Conservation (phyloP, 805 yeast species). For the Candida parachauliodes region DNA sequence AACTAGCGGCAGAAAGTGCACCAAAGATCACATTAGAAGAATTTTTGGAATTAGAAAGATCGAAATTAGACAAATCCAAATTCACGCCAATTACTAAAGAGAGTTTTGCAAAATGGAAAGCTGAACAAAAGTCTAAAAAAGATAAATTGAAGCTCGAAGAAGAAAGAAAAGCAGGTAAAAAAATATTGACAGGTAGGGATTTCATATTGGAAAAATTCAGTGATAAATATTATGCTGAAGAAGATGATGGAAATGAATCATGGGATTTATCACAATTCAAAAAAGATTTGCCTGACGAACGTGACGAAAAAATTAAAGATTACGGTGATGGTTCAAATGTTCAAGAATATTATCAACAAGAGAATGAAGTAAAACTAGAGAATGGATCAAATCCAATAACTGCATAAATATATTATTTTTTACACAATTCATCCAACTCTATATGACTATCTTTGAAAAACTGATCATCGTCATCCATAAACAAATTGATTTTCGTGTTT, state of each 20-base stretch:
- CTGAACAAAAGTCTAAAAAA: constrained; percentile 58
- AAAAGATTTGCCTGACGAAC: constrained; percentile 50
- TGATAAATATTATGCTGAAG: constrained; percentile 53
- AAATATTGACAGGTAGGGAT: constrained; percentile 64
- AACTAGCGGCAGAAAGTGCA: constrained; percentile 74
- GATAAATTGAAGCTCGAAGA: constrained; percentile 34
- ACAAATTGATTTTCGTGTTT: constrained; percentile 25
- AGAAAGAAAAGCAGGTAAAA: constrained; percentile 38
- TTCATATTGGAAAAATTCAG: constrained; percentile 57
- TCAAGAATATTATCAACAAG: constrained; percentile 17
- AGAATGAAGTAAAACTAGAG: constrained; percentile 7
- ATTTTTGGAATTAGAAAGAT: constrained; percentile 90
- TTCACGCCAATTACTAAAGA: constrained; percentile 86
- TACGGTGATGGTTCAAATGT: constrained; percentile 64
- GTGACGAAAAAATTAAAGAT: constrained; percentile 52
- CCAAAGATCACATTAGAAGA: constrained; percentile 95
- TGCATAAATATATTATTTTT: constrained; percentile 7
- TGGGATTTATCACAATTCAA: constrained; percentile 59
- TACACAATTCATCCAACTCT: constrained; percentile 10
- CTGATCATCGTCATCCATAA: constrained; percentile 33
- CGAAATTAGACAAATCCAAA: constrained; percentile 65
- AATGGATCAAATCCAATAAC: constrained; percentile 1
- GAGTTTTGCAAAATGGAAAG: constrained; percentile 80
- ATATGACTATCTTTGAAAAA: constrained; percentile 22
- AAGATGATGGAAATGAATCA: constrained; percentile 47